Base-by-base conservation (phyloP, 352 stramenopile genomes). In the Lagenidium giganteum region DNA sequence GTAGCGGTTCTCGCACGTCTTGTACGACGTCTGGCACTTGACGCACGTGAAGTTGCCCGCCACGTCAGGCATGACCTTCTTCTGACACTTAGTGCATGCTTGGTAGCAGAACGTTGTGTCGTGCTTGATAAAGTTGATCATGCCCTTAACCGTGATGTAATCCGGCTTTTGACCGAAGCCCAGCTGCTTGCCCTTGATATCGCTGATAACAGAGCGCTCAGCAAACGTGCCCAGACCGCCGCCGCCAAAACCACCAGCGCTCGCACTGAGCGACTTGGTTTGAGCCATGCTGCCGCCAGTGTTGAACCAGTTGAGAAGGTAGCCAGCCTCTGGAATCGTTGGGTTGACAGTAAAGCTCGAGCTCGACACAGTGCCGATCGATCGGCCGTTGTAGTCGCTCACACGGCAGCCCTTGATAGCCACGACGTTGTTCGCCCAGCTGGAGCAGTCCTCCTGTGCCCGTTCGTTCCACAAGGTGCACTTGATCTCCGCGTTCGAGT, bases 121-220 rank as follows among this genome's bases (percentile, higher is more conserved):
- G 55, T 97, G 95, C 71, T 98, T 98, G 61, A 99, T 96, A 55
- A 98, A 98, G 51, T 86, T 98, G 42, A 98, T 82, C 11, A 86
- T 97, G 33, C 75, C 95, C 64, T 98, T 98, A 42, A 98, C 91
- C 22, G 68, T 93, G 38, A 98, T 86, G 61, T 93, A 99, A 70
- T 98, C 96, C 14, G 93, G 85, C 71, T 99, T 99, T 43, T 98
- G 94, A 3, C 63, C 70, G 56, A 94, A 95, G 37, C 95, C 96
- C 43, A 99, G 74, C 33, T 98, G 77, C 60, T 97, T 93, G 27
- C 76, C 66, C 66, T 98, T 98, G 61, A 99, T 99, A 61, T 92
- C 78, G 26, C 66, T 80, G 37, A 98, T 79, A 12, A 78, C 67
- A 17, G 90, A 86, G 47, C 95, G 86, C 47, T 97, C 76, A 1